Conservation (phyloP, 345 rosid species). For the Arabidopsis thaliana region DNA sequence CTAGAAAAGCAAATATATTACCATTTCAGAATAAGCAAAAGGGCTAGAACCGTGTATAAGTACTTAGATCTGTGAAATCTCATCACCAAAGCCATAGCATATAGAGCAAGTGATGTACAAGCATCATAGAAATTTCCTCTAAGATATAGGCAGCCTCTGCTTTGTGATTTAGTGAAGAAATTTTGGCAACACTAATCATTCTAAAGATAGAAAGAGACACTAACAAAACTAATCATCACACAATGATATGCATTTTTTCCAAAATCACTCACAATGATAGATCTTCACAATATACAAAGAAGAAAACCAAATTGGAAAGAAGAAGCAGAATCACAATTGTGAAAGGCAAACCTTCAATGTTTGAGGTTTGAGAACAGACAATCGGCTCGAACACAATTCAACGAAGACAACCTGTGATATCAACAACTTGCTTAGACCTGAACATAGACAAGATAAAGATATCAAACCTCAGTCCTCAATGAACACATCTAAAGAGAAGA, state of each 20-base stretch:
- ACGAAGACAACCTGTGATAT: slow-evolving; percentile 81
- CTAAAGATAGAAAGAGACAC: neutral
- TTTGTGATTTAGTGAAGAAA: slow-evolving; percentile 1
- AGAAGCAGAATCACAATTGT: slow-evolving; percentile 19
- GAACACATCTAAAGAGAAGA: slow-evolving; percentile 35
- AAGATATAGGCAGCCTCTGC: slow-evolving; percentile 14
- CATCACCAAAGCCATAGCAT: slow-evolving; percentile 32
- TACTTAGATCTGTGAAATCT: slow-evolving; percentile 9
- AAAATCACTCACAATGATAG: slow-evolving; percentile 2
- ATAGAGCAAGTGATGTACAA: slow-evolving; percentile 7
- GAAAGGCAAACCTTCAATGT: slow-evolving; percentile 65
- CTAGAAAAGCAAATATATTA: slow-evolving; percentile 49
- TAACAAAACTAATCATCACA: slow-evolving; percentile 1
- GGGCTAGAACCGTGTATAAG: neutral
- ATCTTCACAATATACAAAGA: neutral
- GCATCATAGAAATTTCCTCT: slow-evolving; percentile 4
- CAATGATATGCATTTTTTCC: slow-evolving; percentile 7
- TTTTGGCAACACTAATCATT: neutral
- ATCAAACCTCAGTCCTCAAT: slow-evolving; percentile 20
- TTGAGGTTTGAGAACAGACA: slow-evolving; percentile 79
- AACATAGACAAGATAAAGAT: slow-evolving; percentile 3
- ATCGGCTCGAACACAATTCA: slow-evolving; percentile 90
- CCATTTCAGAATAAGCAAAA: slow-evolving; percentile 19
- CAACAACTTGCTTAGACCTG: slow-evolving; percentile 13
- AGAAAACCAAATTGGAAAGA: slow-evolving; percentile 20